Conservation (phyloP, 805 yeast genomes). For the Ogataea parapolymorpha region DNA sequence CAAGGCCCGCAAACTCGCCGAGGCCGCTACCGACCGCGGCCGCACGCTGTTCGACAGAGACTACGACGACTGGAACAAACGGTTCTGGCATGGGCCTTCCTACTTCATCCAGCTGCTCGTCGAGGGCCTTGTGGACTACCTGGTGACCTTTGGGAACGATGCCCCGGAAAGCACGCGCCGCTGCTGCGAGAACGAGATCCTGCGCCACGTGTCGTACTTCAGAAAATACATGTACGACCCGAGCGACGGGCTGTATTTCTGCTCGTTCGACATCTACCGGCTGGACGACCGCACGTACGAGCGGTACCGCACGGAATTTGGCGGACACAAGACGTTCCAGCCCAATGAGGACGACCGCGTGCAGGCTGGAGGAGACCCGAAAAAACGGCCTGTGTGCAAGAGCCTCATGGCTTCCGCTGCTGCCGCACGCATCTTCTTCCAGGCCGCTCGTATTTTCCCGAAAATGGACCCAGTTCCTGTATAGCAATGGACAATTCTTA, state of each 20-base stretch:
- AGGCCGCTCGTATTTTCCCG: conserved; percentile 56
- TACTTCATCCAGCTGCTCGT: conserved; percentile 61
- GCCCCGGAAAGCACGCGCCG: conserved; percentile 36
- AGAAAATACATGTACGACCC: conserved; percentile 57
- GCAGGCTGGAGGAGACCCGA: conserved; percentile 34
- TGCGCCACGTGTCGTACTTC: conserved; percentile 54
- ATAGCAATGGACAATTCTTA: not conserved
- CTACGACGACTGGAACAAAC: conserved; percentile 43
- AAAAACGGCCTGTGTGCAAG: conserved; percentile 32
- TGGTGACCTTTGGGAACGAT: conserved; percentile 44
- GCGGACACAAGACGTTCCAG: conserved; percentile 49
- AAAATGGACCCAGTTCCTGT: conserved; percentile 26
- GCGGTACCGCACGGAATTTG: conserved; percentile 50
- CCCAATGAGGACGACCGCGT: conserved; percentile 52
- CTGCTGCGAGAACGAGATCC: conserved; percentile 39
- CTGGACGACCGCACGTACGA: conserved; percentile 49
- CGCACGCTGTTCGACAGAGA: conserved; percentile 63
- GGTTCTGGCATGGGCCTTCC: conserved; percentile 68
- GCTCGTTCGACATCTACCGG: conserved; percentile 54
- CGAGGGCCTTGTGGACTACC: conserved; percentile 67
- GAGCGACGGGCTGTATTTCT: conserved; percentile 56
- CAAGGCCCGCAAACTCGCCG: conserved; percentile 48
- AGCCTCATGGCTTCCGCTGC: conserved; percentile 60
- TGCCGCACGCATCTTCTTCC: conserved; percentile 68
- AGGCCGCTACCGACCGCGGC: conserved; percentile 55